A percentile compares a stretch with the other conserved stretches of the same genome.
phyloP scores from a whole-genome alignment of 108 stramenopile species.

The Aurantiochytrium sp. region DNA sequence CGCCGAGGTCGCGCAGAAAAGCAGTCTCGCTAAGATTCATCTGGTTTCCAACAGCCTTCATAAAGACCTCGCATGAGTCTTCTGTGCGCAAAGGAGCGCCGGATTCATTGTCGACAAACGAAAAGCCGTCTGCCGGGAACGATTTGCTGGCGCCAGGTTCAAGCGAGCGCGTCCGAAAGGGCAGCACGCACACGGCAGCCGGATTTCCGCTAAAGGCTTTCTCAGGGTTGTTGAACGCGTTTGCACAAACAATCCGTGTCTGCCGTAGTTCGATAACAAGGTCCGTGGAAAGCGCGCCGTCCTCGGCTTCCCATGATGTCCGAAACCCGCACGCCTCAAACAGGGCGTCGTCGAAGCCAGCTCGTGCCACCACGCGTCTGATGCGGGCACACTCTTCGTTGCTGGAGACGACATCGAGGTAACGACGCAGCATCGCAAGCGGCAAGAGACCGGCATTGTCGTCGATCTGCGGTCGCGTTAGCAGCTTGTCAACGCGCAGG shows the following conservation, averaged over 20 bases:
- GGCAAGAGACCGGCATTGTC: too few species aligned
- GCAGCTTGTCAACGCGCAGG: too few species aligned
- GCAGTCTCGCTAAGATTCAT: conserved; percentile 89
- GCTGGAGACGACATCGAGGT: background rate
- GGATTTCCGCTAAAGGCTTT: conserved; percentile 78
- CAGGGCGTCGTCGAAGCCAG: background rate
- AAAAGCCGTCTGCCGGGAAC: background rate
- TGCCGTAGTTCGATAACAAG: background rate
- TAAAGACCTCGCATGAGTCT: conserved; percentile 55
- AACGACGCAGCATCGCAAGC: too few species aligned
- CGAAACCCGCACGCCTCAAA: conserved; percentile 17
- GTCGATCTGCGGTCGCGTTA: too few species aligned
- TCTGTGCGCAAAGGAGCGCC: conserved; percentile 20
- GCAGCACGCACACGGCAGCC: conserved; percentile 82
- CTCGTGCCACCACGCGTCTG: background rate
- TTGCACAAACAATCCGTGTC: conserved; percentile 1
- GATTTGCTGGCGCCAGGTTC: background rate
- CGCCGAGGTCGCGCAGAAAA: conserved; percentile 47
- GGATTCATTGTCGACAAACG: conserved; percentile 13
- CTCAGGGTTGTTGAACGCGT: conserved; percentile 59
- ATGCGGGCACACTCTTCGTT: background rate
- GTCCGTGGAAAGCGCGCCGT: background rate
- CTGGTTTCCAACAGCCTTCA: conserved; percentile 76
- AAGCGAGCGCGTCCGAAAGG: background rate
- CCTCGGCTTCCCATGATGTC: background rate